phyloP scores from a whole-genome alignment of 2,329 filamentous ascomycete genomes.

The Diaporthe sp. region DNA sequence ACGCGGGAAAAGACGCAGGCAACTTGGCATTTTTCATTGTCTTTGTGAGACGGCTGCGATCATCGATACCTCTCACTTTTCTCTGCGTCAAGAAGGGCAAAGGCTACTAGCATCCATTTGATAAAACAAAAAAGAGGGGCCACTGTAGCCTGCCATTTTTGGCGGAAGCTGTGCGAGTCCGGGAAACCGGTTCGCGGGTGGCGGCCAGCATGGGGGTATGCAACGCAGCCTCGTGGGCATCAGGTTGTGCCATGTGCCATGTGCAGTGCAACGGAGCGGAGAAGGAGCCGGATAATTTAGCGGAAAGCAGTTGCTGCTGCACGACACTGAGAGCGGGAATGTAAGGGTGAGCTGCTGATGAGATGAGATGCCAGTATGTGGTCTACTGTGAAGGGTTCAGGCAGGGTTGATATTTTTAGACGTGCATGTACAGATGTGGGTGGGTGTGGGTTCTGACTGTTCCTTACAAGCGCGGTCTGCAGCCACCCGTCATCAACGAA shows the following conservation, averaged over 20 bases:
- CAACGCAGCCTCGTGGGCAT: conserved; percentile 10
- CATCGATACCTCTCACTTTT: too few species aligned
- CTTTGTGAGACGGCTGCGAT: neutral
- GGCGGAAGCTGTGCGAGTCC: too few species aligned
- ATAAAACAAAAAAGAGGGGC: too few species aligned
- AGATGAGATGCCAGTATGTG: conserved; percentile 18
- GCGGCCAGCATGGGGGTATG: neutral
- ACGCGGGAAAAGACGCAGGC: too few species aligned
- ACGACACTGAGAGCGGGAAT: neutral
- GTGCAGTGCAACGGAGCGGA: neutral
- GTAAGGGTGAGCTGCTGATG: neutral
- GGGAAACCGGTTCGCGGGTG: neutral
- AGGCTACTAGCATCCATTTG: too few species aligned
- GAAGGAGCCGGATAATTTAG: neutral
- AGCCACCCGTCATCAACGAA: neutral
- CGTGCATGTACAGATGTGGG: neutral
- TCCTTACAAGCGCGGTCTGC: conserved; percentile 1
- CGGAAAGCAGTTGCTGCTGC: neutral
- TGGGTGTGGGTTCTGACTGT: neutral
- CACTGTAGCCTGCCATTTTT: too few species aligned
- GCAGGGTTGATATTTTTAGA: conserved; percentile 30
- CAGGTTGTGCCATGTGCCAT: neutral
- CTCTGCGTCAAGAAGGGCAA: too few species aligned
- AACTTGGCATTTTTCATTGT: neutral
- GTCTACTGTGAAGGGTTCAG: neutral